Conservation (phyloP, 305 asterid genomes). For the Fraxinus nigra region DNA sequence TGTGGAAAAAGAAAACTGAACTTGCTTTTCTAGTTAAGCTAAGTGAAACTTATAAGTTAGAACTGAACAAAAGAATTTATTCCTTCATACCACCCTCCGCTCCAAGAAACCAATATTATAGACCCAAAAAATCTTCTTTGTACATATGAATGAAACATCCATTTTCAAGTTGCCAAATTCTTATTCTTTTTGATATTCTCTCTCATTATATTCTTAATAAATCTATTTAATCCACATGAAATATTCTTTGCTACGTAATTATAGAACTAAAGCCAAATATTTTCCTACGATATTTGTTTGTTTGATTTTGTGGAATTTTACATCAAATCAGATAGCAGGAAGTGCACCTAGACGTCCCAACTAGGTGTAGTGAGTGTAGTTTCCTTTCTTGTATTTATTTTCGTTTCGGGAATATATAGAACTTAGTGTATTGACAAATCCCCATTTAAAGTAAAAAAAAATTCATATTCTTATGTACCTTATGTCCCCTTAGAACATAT, state of each 20-base stretch:
- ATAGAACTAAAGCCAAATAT: not conserved
- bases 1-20: not conserved
- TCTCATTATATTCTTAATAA: conserved; percentile 4
- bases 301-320: not conserved
- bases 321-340: not conserved
- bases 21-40: conserved; percentile 16
- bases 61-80: conserved; percentile 32
- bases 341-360: too few relatives aligned
- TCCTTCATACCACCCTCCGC: conserved; percentile 29
- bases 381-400: not conserved
- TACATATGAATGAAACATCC: conserved; percentile 13
- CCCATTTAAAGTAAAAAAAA: conserved; percentile 35
- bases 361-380: not conserved
- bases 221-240: not conserved
- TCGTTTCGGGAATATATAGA: not conserved
- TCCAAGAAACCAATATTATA: conserved; percentile 25
- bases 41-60: not conserved
- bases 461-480: conserved; percentile 34
- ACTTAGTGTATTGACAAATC: conserved; percentile 20
- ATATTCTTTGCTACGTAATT: conserved; percentile 3
- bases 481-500: conserved; percentile 23
- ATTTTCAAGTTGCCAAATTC: conserved; percentile 36
- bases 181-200: conserved; percentile 31
- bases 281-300: not conserved
- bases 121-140: conserved; percentile 16